A percentile compares a stretch with the other conserved stretches of the same genome.
Conservation (phyloP, 805 yeast genomes). For the Monosporozyma yasuniensis region DNA sequence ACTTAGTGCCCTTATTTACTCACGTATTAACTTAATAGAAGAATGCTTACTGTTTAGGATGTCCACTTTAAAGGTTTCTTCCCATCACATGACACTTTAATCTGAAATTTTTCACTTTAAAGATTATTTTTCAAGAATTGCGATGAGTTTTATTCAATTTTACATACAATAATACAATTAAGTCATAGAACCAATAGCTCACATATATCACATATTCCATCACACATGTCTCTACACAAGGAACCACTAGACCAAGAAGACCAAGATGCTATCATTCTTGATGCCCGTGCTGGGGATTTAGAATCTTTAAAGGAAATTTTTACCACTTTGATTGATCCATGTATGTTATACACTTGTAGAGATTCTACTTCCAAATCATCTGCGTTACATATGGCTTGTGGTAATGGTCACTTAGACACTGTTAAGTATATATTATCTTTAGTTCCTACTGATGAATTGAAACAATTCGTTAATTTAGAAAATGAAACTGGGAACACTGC, state of each 20-base stretch:
- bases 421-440: conserved; percentile 50
- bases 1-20: neutral
- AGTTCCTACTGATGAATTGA: conserved; percentile 35
- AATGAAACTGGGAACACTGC: conserved; percentile 90
- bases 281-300: conserved; percentile 82
- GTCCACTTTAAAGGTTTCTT: neutral
- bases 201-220: neutral
- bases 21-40: no score
- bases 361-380: conserved; percentile 64
- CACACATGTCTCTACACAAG: conserved; percentile 21
- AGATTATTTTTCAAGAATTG: neutral
- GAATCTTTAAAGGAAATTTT: conserved; percentile 66
- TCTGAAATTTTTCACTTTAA: neutral
- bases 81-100: neutral
- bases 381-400: conserved; percentile 91
- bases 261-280: conserved; percentile 70
- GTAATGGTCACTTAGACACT: conserved; percentile 77
- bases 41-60: no score
- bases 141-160: neutral
- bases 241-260: conserved; percentile 55
- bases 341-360: conserved; percentile 36
- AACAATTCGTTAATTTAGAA: conserved; percentile 37
- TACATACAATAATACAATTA: neutral
- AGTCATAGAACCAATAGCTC: neutral
- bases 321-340: conserved; percentile 43